phyloP scores from a whole-genome alignment of 345 rosid species.

The Tarenaya hassleriana region DNA sequence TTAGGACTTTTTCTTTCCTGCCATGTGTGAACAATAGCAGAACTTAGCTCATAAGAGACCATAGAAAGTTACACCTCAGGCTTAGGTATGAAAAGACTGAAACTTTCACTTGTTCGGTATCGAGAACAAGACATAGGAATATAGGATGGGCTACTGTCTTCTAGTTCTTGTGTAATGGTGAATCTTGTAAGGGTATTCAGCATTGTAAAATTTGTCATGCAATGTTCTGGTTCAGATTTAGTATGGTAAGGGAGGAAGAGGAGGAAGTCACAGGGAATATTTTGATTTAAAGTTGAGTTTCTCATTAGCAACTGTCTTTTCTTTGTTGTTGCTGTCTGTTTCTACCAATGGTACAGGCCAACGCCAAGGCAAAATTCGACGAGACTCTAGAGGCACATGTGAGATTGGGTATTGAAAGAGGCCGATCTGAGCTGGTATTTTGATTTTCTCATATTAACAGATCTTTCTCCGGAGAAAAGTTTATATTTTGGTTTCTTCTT shows the following conservation, averaged over 20 bases:
- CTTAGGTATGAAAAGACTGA: too few species aligned
- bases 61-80: too few species aligned
- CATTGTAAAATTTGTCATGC: not conserved
- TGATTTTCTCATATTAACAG: not conserved
- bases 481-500: not conserved
- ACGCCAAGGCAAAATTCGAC: conserved; percentile 60
- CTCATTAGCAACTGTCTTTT: not conserved
- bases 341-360: conserved; percentile 45
- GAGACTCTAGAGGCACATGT: conserved; percentile 96
- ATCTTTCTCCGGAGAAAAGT: not conserved
- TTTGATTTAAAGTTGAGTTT: not conserved
- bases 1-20: too few species aligned
- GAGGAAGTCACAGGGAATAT: not conserved
- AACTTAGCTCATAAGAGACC: too few species aligned
- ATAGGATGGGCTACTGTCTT: too few species aligned
- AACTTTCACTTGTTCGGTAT: too few species aligned
- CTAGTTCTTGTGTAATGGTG: conserved; percentile 11
- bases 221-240: conserved; percentile 1
- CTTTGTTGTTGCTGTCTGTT: not conserved
- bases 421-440: conserved; percentile 80
- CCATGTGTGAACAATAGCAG: too few species aligned
- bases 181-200: conserved; percentile 10
- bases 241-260: not conserved
- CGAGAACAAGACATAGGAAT: too few species aligned
- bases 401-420: conserved; percentile 59